Evolutionary conservation across 1,139 yeast genomes (phyloP).

Genomic region (Kodamaea derodonti): DNA sequence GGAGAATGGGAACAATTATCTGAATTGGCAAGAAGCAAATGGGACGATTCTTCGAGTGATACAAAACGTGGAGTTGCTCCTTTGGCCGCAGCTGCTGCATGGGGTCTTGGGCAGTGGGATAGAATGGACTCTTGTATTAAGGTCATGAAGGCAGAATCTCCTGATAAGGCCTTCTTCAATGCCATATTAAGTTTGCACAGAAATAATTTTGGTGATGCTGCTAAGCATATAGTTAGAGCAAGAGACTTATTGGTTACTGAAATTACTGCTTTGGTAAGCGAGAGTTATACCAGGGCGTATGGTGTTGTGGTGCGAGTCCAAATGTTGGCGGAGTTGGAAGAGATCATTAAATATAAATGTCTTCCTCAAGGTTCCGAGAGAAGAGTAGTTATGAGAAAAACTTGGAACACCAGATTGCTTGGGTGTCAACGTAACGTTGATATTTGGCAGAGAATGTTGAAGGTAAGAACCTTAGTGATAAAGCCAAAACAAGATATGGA

Average conservation of each 20-base stretch:
- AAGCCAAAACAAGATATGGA: constrained; percentile 97
- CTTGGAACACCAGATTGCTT: constrained; percentile 89
- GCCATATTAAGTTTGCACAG: constrained; percentile 85
- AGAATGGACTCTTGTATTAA: constrained; percentile 87
- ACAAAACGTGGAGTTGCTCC: constrained; percentile 89
- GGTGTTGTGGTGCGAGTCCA: constrained; percentile 96
- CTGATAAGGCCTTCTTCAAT: constrained; percentile 91
- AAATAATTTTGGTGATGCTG: constrained; percentile 80
- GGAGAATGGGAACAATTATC: constrained; percentile 98
- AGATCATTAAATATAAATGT: constrained; percentile 83
- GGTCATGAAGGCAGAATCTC: constrained; percentile 88
- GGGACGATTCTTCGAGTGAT: constrained; percentile 73
- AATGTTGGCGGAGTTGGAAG: constrained; percentile 95
- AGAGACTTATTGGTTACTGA: constrained; percentile 89
- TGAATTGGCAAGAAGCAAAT: constrained; percentile 79
- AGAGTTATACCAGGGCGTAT: constrained; percentile 94
- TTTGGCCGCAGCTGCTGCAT: constrained; percentile 96
- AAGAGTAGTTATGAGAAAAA: constrained; percentile 73
- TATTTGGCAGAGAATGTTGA: constrained; percentile 95
- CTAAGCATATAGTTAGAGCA: constrained; percentile 74
- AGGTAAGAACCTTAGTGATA: constrained; percentile 88
- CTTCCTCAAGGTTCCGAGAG: constrained; percentile 80
- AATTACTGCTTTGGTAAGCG: constrained; percentile 90
- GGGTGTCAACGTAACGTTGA: constrained; percentile 98
- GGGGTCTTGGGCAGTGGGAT: constrained; percentile 99